These are phyloP conservation scores for Tremellales sp. DNA, from an alignment of 1,284 basidiomycete species.

Conservation along the genomic window DNA sequence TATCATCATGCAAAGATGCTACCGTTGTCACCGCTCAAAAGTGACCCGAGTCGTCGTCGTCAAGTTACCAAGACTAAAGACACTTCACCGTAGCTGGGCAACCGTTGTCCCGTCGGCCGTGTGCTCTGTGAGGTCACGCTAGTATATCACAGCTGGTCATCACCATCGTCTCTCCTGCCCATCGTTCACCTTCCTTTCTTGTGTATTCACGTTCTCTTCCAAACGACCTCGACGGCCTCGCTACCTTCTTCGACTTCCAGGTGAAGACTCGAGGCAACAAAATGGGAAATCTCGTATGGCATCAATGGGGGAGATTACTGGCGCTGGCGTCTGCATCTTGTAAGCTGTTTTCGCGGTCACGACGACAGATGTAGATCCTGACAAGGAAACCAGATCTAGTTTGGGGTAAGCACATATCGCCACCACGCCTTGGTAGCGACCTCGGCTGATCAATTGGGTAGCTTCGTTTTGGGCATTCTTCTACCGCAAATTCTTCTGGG, in stretches of 20 bases:
- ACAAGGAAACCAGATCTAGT: slow-evolving; percentile 26
- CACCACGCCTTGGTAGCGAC: too few species aligned
- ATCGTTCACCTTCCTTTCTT: background rate
- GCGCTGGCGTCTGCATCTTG: slow-evolving; percentile 68
- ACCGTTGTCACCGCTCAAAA: background rate
- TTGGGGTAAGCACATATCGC: slow-evolving; percentile 32
- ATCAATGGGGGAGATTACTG: slow-evolving; percentile 69
- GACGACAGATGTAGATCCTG: slow-evolving; percentile 3
- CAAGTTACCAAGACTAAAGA: too few species aligned
- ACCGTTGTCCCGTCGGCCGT: too few species aligned
- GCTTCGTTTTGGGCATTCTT: slow-evolving; percentile 69
- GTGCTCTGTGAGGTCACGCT: too few species aligned
- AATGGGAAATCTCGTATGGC: slow-evolving; percentile 81
- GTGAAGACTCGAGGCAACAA: background rate
- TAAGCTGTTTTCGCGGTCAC: slow-evolving; percentile 51
- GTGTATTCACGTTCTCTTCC: background rate
- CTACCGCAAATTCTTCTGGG: slow-evolving; percentile 89
- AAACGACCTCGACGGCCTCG: background rate
- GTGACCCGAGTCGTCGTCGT: too few species aligned
- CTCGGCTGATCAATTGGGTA: slow-evolving; percentile 10
- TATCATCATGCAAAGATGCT: background rate
- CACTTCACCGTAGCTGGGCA: too few species aligned
- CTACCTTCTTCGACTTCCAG: background rate
- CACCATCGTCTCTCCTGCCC: too few species aligned
- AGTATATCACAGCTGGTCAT: too few species aligned